Base-by-base conservation (phyloP, 192 early-diverging fungal species). In the Backusella australiensis region DNA sequence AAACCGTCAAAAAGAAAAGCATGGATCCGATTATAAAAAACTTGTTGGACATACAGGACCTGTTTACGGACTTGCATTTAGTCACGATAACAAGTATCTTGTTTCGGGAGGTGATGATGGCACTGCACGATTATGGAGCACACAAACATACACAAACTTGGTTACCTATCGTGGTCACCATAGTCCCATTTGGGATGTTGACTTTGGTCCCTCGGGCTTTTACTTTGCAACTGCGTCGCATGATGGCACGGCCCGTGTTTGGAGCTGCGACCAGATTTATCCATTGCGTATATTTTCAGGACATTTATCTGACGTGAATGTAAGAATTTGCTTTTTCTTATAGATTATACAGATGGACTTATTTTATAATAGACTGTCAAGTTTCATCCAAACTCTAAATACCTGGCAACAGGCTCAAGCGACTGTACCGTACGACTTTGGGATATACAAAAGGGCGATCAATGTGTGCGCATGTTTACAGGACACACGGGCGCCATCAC, bases 301-400 rank as follows among this genome's bases (percentile, higher is more conserved):
- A 29, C 98, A 99, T 85, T 78, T 96, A 49, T 94, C 96, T 1
- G 98, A 99, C 83, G 98, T 99, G 6, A 95, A 99, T 74, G 94
- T 94, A 88, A 81, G 32, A 32, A 32, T 32, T 32, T 3, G 32
- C 32, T 32, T 3, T 32, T 32, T 32, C 32, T 3, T 32, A 32
- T 32, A 32, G 32, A 32, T 32, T 2, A 3, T 32, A 3, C 2
- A 32, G 32, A 32, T 32, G 32, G 32, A 32, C 32, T 32, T 32
- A 32, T 26, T 44, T 6, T 44, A 23, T 34, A 29, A 9, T 65
- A 94, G 93, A 78, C 85, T 71, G 97, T 99, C 34, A 91, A 90
- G 78, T 99, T 99, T 79, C 98, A 99, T 79, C 98, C 98, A n/a
- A 99, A 99, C 81, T 91, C 94, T 67, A 96, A 95, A 72, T 99